Evolutionary conservation across 164 flowering plant species (phyloP).

Genomic region (Kingdonia uniflora): DNA sequence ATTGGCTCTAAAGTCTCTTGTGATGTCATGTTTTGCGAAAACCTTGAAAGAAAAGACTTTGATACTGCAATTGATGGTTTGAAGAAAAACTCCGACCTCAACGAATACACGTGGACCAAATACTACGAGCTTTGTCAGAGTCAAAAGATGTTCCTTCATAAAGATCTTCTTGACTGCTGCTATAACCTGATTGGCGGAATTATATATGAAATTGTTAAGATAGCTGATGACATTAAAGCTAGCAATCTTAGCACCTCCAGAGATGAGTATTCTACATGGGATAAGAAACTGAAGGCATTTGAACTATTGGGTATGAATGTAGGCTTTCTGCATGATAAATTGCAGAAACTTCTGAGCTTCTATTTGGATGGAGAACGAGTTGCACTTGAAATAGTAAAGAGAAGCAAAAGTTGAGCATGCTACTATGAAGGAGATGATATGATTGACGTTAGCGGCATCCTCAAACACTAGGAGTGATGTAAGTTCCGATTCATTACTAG

Average conservation of each 20-base stretch:
- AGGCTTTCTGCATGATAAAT: not conserved
- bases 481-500: too few relatives aligned
- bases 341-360: not conserved
- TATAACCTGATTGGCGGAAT: not conserved
- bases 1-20: too few relatives aligned
- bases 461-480: too few relatives aligned
- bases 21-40: too few relatives aligned
- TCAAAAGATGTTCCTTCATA: not conserved
- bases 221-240: not conserved
- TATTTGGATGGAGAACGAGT: not conserved
- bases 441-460: too few relatives aligned
- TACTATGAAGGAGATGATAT: not conserved
- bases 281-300: not conserved
- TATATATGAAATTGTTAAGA: not conserved
- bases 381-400: not conserved
- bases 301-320: conserved; percentile 4
- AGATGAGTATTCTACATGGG: conserved; percentile 1
- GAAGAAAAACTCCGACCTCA: not conserved
- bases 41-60: not conserved
- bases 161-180: not conserved
- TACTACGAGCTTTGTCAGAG: conserved; percentile 2
- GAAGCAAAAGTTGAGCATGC: not conserved
- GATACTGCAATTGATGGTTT: not conserved
- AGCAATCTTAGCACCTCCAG: not conserved
- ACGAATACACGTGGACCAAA: not conserved